A percentile compares a stretch with the other conserved stretches of the same genome.
These are phyloP conservation scores for Penicillium dipodomyicola DNA, from an alignment of 495 filamentous ascomycete genomes.

Conservation along the genomic window DNA sequence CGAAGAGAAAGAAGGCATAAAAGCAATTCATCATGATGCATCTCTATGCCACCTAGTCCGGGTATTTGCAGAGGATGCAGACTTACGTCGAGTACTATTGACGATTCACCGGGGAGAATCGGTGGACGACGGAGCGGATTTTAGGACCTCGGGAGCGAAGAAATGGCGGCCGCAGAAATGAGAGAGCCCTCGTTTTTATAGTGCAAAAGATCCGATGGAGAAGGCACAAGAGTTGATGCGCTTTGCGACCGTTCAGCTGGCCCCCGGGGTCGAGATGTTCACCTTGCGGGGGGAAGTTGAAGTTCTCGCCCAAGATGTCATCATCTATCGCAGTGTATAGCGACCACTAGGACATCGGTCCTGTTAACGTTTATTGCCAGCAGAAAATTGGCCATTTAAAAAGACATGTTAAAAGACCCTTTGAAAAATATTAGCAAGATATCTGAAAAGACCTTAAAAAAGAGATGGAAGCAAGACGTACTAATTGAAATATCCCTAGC, in stretches of 20 bases:
- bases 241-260: not conserved
- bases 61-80: not conserved
- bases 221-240: not conserved
- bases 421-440: not conserved
- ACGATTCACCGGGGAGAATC: not conserved
- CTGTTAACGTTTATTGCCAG: not conserved
- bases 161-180: not conserved
- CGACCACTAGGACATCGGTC: not conserved
- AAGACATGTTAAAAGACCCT: not conserved
- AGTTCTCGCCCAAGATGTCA: slow-evolving; percentile 12
- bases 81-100: slow-evolving; percentile 1
- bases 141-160: not conserved
- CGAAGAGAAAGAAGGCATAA: slow-evolving; percentile 3
- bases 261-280: not conserved
- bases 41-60: not conserved
- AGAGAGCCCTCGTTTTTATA: not conserved
- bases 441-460: not conserved
- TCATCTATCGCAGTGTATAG: not conserved
- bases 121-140: not conserved
- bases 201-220: not conserved
- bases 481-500: not conserved
- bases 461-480: not conserved
- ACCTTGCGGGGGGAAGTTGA: slow-evolving; percentile 11
- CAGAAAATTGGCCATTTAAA: not conserved
- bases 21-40: not conserved